Conservation (phyloP, 78 protist species). For the Anaeramoeba flamelloides region DNA sequence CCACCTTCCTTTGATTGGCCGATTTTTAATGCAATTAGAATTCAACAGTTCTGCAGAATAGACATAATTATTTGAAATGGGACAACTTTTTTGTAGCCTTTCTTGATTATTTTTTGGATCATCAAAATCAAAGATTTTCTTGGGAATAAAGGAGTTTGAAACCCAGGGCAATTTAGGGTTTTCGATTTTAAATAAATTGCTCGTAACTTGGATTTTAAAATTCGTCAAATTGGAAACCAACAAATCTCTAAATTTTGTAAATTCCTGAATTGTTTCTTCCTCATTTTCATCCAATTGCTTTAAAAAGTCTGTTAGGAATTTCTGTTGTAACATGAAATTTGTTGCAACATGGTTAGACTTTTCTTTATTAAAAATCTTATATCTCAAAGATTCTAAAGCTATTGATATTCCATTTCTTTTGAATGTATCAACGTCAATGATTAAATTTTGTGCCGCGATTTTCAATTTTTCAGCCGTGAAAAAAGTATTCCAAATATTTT, state of each 20-base stretch:
- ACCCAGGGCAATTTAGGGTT: neutral
- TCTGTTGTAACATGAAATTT: neutral
- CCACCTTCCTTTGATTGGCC: too few relatives aligned
- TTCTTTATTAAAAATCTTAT: neutral
- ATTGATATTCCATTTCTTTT: neutral
- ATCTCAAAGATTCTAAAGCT: neutral
- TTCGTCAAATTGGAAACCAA: neutral
- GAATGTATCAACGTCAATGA: neutral
- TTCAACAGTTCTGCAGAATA: too few relatives aligned
- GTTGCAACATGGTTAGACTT: neutral
- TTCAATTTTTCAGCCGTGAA: neutral
- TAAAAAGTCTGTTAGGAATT: neutral
- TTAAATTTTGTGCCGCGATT: neutral
- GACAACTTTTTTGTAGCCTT: too few relatives aligned
- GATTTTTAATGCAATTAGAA: too few relatives aligned
- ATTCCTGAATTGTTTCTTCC: neutral
- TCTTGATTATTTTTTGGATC: neutral
- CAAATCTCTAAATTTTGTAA: neutral
- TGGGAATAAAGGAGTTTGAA: neutral
- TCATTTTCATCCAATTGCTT: neutral
- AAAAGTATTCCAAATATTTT: neutral
- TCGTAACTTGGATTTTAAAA: neutral
- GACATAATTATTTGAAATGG: too few relatives aligned
- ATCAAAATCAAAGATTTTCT: neutral
- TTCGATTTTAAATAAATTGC: neutral